phyloP scores from a whole-genome alignment of 768 basidiomycete species.

The Pulveroboletus sp. region DNA sequence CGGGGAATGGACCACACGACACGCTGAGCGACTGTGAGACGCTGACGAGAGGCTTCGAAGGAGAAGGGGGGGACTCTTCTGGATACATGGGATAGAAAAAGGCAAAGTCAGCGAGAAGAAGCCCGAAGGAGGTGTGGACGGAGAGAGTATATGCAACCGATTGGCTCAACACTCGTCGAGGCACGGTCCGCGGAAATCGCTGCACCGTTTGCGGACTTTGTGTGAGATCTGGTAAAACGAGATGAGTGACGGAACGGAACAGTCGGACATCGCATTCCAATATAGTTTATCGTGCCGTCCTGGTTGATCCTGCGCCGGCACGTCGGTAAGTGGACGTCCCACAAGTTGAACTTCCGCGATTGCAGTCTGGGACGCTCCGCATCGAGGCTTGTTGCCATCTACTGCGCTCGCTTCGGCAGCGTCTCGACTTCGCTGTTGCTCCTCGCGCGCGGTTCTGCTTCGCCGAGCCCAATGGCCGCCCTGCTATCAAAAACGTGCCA shows the following conservation, averaged over 20 bases:
- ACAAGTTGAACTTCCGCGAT: background rate
- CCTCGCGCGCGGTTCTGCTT: background rate
- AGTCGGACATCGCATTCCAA: background rate
- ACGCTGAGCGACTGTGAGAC: background rate
- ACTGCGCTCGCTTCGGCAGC: constrained; percentile 15
- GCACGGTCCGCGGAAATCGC: constrained; percentile 33
- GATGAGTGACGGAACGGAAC: constrained; percentile 4
- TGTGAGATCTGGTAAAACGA: constrained; percentile 22
- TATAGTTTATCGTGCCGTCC: background rate
- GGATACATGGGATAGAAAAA: constrained; percentile 10
- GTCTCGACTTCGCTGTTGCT: constrained; percentile 10
- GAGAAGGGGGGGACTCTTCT: constrained; percentile 8
- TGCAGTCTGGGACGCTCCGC: constrained; percentile 12
- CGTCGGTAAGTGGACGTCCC: no score
- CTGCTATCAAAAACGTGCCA: constrained; percentile 20
- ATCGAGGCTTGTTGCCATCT: constrained; percentile 19
- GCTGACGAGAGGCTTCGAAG: constrained; percentile 8
- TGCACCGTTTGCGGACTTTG: constrained; percentile 20
- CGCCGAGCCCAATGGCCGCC: no score
- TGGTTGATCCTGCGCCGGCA: constrained; percentile 4
- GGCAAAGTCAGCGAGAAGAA: constrained; percentile 18
- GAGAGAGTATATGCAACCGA: constrained; percentile 20
- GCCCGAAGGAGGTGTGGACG: constrained; percentile 9
- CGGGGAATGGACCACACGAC: constrained; percentile 26
- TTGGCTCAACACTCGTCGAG: constrained; percentile 17